Conservation (phyloP, 1,139 yeast species). For the Debaryomyces nepalensis region DNA sequence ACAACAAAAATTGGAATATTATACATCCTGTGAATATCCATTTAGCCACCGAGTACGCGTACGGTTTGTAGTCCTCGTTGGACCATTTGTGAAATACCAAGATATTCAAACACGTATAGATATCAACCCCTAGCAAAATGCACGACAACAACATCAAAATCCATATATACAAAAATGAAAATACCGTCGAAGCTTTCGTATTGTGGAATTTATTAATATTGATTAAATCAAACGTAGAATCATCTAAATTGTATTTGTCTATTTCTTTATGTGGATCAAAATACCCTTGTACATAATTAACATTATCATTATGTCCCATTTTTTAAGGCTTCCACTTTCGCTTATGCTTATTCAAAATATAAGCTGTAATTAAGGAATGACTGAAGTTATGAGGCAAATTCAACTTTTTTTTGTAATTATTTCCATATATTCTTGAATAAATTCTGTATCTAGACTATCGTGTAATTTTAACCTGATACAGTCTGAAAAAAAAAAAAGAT, state of each 20-base stretch:
- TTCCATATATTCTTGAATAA: background rate
- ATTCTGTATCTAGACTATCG: background rate
- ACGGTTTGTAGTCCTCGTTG: slow-evolving; percentile 56
- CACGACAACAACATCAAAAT: slow-evolving; percentile 55
- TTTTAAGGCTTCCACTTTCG: background rate
- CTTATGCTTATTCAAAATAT: background rate
- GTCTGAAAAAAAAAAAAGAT: background rate
- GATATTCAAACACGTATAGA: slow-evolving; percentile 78
- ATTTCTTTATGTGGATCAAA: slow-evolving; percentile 28
- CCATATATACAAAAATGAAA: slow-evolving; percentile 59
- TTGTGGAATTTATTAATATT: slow-evolving; percentile 57
- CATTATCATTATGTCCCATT: slow-evolving; percentile 6
- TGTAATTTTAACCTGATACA: slow-evolving; percentile 1
- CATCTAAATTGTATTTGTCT: slow-evolving; percentile 40
- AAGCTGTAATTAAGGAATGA: background rate
- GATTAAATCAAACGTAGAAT: slow-evolving; percentile 48
- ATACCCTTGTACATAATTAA: slow-evolving; percentile 12
- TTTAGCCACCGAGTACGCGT: slow-evolving; percentile 62
- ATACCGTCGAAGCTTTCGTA: slow-evolving; percentile 54
- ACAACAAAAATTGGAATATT: slow-evolving; percentile 66
- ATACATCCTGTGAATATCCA: slow-evolving; percentile 89
- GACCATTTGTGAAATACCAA: slow-evolving; percentile 82
- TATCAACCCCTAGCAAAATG: slow-evolving; percentile 70
- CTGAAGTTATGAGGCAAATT: background rate
- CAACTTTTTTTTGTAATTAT: background rate